Evolutionary conservation across 768 basidiomycete species (phyloP).

Genomic region (Agrocybe pediades): DNA sequence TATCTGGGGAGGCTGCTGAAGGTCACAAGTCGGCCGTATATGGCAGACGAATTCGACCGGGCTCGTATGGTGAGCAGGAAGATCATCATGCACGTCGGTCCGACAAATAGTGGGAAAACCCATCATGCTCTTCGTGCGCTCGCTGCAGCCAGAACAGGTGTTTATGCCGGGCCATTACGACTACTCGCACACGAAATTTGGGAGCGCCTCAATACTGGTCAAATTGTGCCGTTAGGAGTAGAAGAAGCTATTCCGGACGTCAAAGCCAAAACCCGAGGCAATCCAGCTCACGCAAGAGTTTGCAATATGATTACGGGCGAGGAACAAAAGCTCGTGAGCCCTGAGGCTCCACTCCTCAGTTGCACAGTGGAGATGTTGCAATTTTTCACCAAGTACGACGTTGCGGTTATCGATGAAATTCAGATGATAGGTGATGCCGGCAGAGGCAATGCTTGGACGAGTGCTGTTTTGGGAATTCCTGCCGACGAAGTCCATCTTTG

Average conservation of each 20-base stretch:
- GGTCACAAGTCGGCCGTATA: conserved; percentile 42
- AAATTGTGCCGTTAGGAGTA: conserved; percentile 74
- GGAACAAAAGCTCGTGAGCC: conserved; percentile 72
- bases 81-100: conserved; percentile 94
- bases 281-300: conserved; percentile 51
- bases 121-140: conserved; percentile 90
- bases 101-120: conserved; percentile 98
- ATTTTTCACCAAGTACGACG: conserved; percentile 49
- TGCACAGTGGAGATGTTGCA: conserved; percentile 95
- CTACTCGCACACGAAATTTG: conserved; percentile 95
- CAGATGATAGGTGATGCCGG: conserved; percentile 87
- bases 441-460: conserved; percentile 83
- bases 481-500: conserved; percentile 92
- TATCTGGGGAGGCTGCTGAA: conserved; percentile 36
- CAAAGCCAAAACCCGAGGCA: conserved; percentile 34
- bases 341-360: conserved; percentile 57
- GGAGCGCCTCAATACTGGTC: conserved; percentile 87
- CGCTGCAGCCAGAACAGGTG: conserved; percentile 69
- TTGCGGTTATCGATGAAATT: conserved; percentile 95
- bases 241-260: conserved; percentile 23
- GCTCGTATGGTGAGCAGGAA: conserved; percentile 71
- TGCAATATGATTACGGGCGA: conserved; percentile 95
- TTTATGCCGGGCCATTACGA: conserved; percentile 90
- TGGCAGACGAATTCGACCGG: conserved; percentile 45
- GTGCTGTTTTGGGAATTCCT: conserved; percentile 71